A percentile compares a stretch with the other conserved stretches of the same genome.
Conservation (phyloP, 2,329 filamentous ascomycete genomes). For the Neopestalotiopsis sp. region DNA sequence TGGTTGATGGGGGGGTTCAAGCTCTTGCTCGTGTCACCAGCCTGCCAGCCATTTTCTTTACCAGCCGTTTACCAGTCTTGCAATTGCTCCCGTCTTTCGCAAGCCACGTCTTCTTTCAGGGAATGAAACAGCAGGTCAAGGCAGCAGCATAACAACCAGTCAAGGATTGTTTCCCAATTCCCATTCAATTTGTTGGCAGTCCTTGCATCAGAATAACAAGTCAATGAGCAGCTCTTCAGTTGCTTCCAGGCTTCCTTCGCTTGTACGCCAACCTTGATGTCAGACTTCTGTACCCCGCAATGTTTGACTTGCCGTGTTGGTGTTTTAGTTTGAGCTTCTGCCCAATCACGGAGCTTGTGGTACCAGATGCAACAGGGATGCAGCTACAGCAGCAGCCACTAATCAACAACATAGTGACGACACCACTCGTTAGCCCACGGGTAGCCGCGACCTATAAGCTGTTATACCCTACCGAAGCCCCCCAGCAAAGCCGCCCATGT, state of each 20-base stretch:
- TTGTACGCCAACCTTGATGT: conserved; percentile 10
- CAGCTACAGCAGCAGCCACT: background rate
- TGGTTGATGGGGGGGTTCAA: background rate
- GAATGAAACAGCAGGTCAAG: background rate
- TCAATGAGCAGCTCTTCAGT: background rate
- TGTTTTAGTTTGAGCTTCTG: background rate
- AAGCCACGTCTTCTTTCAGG: no score
- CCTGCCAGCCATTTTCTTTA: no score
- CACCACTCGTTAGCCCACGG: conserved; percentile 18
- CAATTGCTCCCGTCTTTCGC: no score
- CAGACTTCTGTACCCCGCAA: conserved; percentile 15
- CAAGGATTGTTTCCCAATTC: background rate
- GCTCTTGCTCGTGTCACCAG: background rate
- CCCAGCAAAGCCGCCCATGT: background rate
- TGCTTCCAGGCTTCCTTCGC: conserved; percentile 5
- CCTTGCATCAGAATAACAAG: background rate
- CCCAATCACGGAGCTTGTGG: conserved; percentile 2
- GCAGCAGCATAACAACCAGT: background rate
- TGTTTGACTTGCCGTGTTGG: conserved; percentile 15
- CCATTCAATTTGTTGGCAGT: background rate
- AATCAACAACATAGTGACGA: conserved; percentile 17
- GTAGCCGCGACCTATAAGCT: conserved; percentile 13
- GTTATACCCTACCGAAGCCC: background rate
- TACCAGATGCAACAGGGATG: conserved; percentile 6
- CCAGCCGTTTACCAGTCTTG: no score